Evolutionary conservation across 495 filamentous ascomycete species (phyloP), one percentile per base, ranked within the genome.

Genomic region (Podospora bellae-mahoneyi): DNA sequence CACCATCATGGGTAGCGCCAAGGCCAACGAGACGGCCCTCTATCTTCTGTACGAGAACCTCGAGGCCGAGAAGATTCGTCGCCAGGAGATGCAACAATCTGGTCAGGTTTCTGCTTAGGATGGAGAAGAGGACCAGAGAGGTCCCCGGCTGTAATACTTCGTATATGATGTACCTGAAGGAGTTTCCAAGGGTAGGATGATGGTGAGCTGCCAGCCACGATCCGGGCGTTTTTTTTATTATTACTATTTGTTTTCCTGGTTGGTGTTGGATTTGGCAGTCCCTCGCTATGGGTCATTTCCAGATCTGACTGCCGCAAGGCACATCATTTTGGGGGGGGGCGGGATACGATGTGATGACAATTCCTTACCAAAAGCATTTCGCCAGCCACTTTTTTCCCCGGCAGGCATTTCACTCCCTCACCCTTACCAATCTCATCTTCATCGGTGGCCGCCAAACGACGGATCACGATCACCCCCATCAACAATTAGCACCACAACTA

Each of bases 21-120:
- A 86, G 79, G 91, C 91, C 69, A 98, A 98, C 74, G 95, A 99
- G 82, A 93, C 93, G 71, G 95, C 95, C 18, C 85, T 99, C 9
- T 98, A 94, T 78, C 87, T 98, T 48, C 86, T 99, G 62, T 99
- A 99, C 81, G 95, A 99, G 85, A 98, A 99, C 80, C 88, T 99
- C 39, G 95, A 99, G 80, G 95, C 93, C 19, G 95, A 99, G 84
- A 99, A 99, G 85, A 92, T 92, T 86, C 92, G 94, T 68, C 91
- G 96, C 75, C 92, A 19, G 18, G n/a, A 90, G 82, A 13, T 48
- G 39, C 91, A 95, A 79, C 71, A 74, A 48, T 68, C 71, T 10
- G 78, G 76, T 30, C 80, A 81, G 68, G 79, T 84, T 44, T 82
- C 87, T 67, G 90, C 93, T 81, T 91, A 96, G 79, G 86, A 82